Evolutionary conservation across 2,329 filamentous ascomycete genomes (phyloP), one percentile per base, ranked within the genome.

Genomic region (Neospermospora avenae): DNA sequence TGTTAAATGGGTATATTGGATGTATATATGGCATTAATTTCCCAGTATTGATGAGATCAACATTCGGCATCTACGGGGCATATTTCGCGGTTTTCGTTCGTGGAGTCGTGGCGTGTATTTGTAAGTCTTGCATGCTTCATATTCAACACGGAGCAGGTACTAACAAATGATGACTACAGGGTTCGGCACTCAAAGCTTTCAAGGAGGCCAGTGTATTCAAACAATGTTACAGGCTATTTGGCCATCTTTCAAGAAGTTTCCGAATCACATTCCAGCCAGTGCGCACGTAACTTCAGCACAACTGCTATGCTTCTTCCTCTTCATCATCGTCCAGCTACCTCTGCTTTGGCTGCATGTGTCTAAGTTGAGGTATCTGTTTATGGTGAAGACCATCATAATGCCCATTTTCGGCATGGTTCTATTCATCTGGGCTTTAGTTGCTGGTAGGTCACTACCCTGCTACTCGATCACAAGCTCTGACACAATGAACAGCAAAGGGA

Each of bases 241-340:
- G 79, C 83, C 83, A 0, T 80, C 77, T 10, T 85, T 83, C 65
- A 72, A 78, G 2, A 74, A 73, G 0, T 65, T 65, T 44, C 74
- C 84, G 3, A 86, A 86, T 66, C 73, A 75, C 20, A 76, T 85
- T 3, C 74, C 72, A 1, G 74, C 70, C 2, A 77, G 80, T 31
- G 57, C 61, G 16, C 82, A 82, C 25, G 82, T 84, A 42, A 82
- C 80, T 3, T 82, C 79, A 3, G 77, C 82, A 60, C 79, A 80
- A n/a, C 76, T 86, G 76, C 67, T 83, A 18, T 77, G 76, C 37
- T 83, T 83, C 66, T 80, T 85, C 63, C 65, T 86, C 25, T 67
- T 67, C 58, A 65, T 65, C 49, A 61, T 67, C 37, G 28, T 67
- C 42, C 63, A 65, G 41, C 51, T 68, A n/a, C 67, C 64, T 5